Evolutionary conservation across 306 rosid genomes (phyloP).

Genomic region (Cicer judaicum): DNA sequence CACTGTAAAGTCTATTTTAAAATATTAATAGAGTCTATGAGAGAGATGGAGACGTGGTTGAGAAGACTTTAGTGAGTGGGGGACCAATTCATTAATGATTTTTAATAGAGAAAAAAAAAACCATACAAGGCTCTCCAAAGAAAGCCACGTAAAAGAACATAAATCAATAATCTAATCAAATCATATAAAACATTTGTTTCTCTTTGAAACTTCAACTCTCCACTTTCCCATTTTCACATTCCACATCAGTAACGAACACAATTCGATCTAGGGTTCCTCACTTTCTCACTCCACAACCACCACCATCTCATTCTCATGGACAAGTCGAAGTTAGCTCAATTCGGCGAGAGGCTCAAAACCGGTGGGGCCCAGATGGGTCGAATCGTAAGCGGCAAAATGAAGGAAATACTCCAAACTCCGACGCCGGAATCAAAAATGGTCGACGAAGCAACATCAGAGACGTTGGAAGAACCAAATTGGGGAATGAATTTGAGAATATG

Average conservation of each 20-base stretch:
- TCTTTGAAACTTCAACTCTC: neutral
- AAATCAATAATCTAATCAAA: too few species aligned
- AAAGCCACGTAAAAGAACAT: too few species aligned
- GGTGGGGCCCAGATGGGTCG: constrained; percentile 83
- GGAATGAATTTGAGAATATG: constrained; percentile 78
- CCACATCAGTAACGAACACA: neutral
- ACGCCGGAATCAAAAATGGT: constrained; percentile 83
- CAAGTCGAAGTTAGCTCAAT: constrained; percentile 59
- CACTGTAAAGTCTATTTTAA: too few species aligned
- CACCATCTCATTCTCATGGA: constrained; percentile 48
- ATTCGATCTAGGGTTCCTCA: constrained; percentile 11
- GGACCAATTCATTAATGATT: too few species aligned
- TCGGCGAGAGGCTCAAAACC: constrained; percentile 72
- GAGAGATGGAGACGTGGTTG: too few species aligned
- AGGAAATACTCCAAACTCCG: constrained; percentile 67
- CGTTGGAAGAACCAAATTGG: constrained; percentile 71
- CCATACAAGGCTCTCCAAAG: too few species aligned
- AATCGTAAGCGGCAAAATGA: constrained; percentile 68
- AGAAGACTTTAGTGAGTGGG: too few species aligned
- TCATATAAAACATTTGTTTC: too few species aligned
- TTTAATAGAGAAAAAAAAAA: too few species aligned
- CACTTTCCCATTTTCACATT: constrained; percentile 13
- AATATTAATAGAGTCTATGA: too few species aligned
- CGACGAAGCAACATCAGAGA: constrained; percentile 75
- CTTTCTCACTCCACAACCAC: neutral